A percentile compares a stretch with the other conserved stretches of the same genome.
These are phyloP conservation scores for Triticum aestivum DNA, from an alignment of 176 grass and related monocot genomes.

Conservation along the genomic window IWGSC_CS_RefSeq_v2.1 NC_057796.1:480734901-480735400, in stretches of 20 bases:
- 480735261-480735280: background rate
- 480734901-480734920: background rate
- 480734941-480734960: slow-evolving; percentile 5
- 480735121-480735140: background rate
- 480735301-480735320: background rate
- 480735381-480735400: background rate
- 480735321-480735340: background rate
- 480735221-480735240: background rate
- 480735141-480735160: background rate
- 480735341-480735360: background rate
- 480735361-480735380: background rate
- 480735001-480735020: slow-evolving; percentile 28
- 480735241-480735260: background rate
- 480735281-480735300: background rate
- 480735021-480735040: slow-evolving; percentile 44
- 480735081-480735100: background rate
- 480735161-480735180: background rate
- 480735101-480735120: background rate
- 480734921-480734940: background rate
- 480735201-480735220: background rate
- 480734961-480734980: slow-evolving; percentile 40
- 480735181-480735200: slow-evolving; percentile 6
- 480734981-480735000: slow-evolving; percentile 32
- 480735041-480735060: background rate
- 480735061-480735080: too few relatives aligned